Base-by-base conservation (phyloP, 306 rosid genomes). In the Arachis hypogaea region DNA sequence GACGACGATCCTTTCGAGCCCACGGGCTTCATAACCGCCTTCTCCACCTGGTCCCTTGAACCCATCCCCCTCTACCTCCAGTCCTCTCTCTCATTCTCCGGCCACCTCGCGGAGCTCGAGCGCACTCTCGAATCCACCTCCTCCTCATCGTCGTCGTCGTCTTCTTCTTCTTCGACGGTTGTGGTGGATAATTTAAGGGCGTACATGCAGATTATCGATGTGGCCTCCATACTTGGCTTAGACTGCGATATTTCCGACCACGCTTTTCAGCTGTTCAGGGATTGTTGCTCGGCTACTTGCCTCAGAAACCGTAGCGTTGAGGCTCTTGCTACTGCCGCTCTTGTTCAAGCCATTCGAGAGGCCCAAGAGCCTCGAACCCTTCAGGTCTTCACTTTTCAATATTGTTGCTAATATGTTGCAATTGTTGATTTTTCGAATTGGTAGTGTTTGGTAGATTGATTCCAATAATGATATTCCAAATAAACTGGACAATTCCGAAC, bases 281-380 rank as follows among this genome's bases (percentile, higher is more conserved):
- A 94, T 75, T 94, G 99, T 76, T 92, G 97, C 78, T 92, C 96
- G 28, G 96, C 99, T 7, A 94, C 97, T 66, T 94, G 97, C 58
- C 82, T 94, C 88, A 86, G 99, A 75, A 94, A 94, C 68, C 93
- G 97, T 33, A 94, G 99, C 66, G 93, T 94, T n/a, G 97, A 94
- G 79, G 95, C 97, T 14, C 96, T 94, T 55, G 99, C 99, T 16
- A 94, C 96, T 76, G 97, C 96, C 43, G 99, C 99, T 58, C 90
- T 94, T 55, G 99, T 94, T 72, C 96, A 92, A 78, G 97, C 99
- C 66, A 94, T 94, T 77, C 66, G 96, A 69, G 93, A 92, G 77
- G 99, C 99, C 5, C 99, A 94, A 80, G 96, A 94, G 51, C 99
- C 99, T 14, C 81, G 96, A 82, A 94, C 97, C 16, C 96, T 89